Evolutionary conservation across 495 filamentous ascomycete genomes (phyloP), one percentile per base, ranked within the genome.

Genomic region (Hypoxylon perforatum): DNA sequence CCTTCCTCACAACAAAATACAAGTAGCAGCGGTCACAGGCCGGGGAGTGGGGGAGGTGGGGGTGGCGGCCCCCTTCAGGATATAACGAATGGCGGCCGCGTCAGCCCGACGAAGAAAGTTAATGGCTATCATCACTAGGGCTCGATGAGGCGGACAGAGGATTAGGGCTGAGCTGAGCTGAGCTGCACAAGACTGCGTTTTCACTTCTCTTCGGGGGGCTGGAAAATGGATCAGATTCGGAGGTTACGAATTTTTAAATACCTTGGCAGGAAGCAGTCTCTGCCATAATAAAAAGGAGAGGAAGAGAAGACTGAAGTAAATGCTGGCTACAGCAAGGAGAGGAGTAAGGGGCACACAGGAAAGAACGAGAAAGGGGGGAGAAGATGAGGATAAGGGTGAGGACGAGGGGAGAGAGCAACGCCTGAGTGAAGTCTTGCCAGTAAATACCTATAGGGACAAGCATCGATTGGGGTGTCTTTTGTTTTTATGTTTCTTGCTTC

Each of bases 51-150:
- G 3, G 15, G 67, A 68, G 56, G 61, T 17, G 53, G 42, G 42
- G 18, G 38, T 1, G 57, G 57, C 18, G 57, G 57, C 15, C 60
- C 62, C 30, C 55, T 74, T 7, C 66, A 67, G 53, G 72, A 76
- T 63, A 66, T 63, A 55, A 72, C 65, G 42, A 76, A 77, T 56
- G 69, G 69, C 21, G 71, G 69, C 23, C 51, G 65, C 30, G 54
- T 46, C 59, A 78, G 74, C 46, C 77, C 77, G 18, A 65, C 73
- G 0, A 80, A 75, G 55, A 69, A 70, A 45, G 48, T 66, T 10
- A 77, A 77, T 54, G 73, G 73, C 25, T 53, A 55, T 35, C 69
- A 63, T 51, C 10, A 54, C 14, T 21, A 17, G 50, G 38, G 38
- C 14, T 15, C 38, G 12, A 10, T 15, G 3, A 10, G 38, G 12